Evolutionary conservation across 768 basidiomycete genomes (phyloP).

Genomic region (Leccinum truebloodii): DNA sequence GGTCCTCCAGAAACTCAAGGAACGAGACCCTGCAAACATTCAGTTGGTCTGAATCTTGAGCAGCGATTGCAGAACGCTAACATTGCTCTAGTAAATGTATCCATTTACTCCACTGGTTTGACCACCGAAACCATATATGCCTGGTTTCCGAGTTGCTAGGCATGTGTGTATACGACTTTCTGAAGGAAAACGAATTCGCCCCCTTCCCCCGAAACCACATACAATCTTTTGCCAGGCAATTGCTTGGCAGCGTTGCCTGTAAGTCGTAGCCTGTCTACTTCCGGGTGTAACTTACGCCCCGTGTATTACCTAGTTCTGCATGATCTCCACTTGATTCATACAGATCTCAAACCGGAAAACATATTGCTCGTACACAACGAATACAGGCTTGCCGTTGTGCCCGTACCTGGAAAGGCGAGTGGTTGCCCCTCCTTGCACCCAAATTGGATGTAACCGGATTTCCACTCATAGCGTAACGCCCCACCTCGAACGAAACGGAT

Average conservation of each 20-base stretch:
- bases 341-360: conserved; percentile 98
- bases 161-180: conserved; percentile 98
- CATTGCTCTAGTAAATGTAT: conserved; percentile 83
- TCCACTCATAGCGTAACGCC: conserved; percentile 53
- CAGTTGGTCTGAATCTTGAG: conserved; percentile 59
- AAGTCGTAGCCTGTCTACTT: conserved; percentile 37
- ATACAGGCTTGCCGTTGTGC: conserved; percentile 59
- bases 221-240: conserved; percentile 90
- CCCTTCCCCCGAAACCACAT: conserved; percentile 97
- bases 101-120: conserved; percentile 91
- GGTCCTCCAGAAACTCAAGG: conserved; percentile 88
- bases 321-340: conserved; percentile 89
- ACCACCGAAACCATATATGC: conserved; percentile 97
- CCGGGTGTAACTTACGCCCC: neutral
- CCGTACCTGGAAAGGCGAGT: conserved; percentile 65
- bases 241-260: conserved; percentile 94
- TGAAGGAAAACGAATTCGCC: conserved; percentile 96
- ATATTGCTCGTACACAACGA: conserved; percentile 91
- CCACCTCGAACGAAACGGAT: conserved; percentile 73
- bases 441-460: conserved; percentile 15
- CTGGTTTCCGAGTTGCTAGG: conserved; percentile 94
- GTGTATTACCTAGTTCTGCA: conserved; percentile 69
- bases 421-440: neutral
- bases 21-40: conserved; percentile 82
- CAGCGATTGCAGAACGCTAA: conserved; percentile 24